A percentile compares a stretch with the other conserved stretches of the same genome.
Evolutionary conservation across 805 yeast genomes (phyloP).

Genomic region (Lipomyces yamanashiensis): DNA sequence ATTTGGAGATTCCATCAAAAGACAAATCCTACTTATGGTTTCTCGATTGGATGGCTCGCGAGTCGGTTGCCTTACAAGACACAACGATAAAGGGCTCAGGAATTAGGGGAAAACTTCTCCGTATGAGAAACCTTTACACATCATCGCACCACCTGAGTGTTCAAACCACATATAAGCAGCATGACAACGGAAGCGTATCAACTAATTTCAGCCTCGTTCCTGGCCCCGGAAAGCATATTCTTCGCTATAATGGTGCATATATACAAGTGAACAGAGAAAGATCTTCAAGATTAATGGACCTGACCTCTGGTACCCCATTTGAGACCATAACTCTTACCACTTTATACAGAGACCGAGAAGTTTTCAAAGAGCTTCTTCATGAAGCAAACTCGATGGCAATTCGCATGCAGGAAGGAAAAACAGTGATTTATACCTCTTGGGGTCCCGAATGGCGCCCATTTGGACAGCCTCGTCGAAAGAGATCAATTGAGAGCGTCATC

Average conservation of each 20-base stretch:
- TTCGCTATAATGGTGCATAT: slow-evolving; percentile 83
- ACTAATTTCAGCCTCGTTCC: slow-evolving; percentile 92
- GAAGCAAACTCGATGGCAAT: slow-evolving; percentile 88
- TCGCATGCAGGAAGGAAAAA: slow-evolving; percentile 84
- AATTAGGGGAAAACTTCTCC: slow-evolving; percentile 5
- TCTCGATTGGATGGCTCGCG: slow-evolving; percentile 80
- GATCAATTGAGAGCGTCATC: slow-evolving; percentile 83
- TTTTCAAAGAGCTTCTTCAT: slow-evolving; percentile 69
- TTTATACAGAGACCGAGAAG: slow-evolving; percentile 72
- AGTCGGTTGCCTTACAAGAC: slow-evolving; percentile 20
- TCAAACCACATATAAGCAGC: slow-evolving; percentile 83
- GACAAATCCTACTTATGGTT: slow-evolving; percentile 96
- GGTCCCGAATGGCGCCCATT: slow-evolving; percentile 99
- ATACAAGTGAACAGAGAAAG: slow-evolving; percentile 89
- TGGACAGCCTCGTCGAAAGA: slow-evolving; percentile 90
- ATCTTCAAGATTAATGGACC: slow-evolving; percentile 83
- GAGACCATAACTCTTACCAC: slow-evolving; percentile 96
- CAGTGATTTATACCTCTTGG: slow-evolving; percentile 91
- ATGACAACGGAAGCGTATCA: slow-evolving; percentile 87
- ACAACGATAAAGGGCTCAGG: neutral
- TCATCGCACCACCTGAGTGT: slow-evolving; percentile 76
- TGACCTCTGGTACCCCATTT: slow-evolving; percentile 90
- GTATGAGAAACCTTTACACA: slow-evolving; percentile 22
- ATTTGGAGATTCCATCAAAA: slow-evolving; percentile 88
- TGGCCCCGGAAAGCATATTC: slow-evolving; percentile 94